These are phyloP conservation scores for Acanthamoeba sp. DNA, from an alignment of 208 protist genomes.

Conservation along the genomic window DNA sequence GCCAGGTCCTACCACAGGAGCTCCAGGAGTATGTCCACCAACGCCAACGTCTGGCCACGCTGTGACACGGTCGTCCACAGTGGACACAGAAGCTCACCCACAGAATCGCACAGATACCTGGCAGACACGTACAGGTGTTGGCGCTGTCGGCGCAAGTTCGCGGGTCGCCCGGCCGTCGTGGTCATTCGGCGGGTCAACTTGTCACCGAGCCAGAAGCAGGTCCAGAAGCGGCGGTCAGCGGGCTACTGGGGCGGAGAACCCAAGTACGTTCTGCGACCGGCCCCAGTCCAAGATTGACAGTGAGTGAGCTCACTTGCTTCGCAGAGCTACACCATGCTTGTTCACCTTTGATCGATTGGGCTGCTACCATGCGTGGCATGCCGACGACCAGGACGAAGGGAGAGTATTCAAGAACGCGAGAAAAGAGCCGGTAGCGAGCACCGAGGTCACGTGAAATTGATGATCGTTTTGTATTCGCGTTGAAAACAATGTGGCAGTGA, in stretches of 20 bases:
- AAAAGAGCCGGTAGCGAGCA: too few species aligned
- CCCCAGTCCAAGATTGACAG: too few species aligned
- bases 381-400: not conserved
- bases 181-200: not conserved
- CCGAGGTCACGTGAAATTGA: too few species aligned
- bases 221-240: not conserved
- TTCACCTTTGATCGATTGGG: not conserved
- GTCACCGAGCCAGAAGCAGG: not conserved
- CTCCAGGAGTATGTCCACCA: not conserved
- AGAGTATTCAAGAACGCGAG: too few species aligned
- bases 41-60: too few species aligned
- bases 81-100: too few species aligned
- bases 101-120: not conserved
- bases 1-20: not conserved
- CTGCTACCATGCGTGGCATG: conserved; percentile 24
- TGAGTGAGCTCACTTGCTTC: not conserved
- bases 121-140: not conserved
- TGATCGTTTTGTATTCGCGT: too few species aligned
- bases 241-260: conserved; percentile 50
- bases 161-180: not conserved
- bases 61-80: not conserved
- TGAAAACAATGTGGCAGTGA: too few species aligned
- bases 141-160: not conserved
- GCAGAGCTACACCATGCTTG: conserved; percentile 9
- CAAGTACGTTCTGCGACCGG: not conserved